Conservation (phyloP, 148 eudicot genomes). For the Cornus controversa region DNA sequence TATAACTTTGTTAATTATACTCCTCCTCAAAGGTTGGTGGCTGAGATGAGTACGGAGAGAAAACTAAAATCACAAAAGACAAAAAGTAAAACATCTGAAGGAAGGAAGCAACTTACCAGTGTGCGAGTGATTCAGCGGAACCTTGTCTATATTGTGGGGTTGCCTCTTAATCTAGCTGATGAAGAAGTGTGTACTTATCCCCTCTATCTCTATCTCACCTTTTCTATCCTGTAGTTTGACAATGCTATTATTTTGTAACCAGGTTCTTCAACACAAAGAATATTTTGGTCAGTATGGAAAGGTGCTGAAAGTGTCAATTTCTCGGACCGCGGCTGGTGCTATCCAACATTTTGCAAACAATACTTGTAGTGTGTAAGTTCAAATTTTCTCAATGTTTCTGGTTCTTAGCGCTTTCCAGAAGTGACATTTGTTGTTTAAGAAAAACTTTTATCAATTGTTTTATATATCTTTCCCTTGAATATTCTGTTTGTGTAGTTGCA, state of each 20-base stretch:
- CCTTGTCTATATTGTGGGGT: conserved; percentile 91
- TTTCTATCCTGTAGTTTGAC: neutral
- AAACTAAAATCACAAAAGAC: conserved; percentile 68
- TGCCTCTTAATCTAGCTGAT: conserved; percentile 87
- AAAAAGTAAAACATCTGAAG: conserved; percentile 66
- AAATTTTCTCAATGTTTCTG: neutral
- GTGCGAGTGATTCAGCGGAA: conserved; percentile 90
- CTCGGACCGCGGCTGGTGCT: conserved; percentile 89
- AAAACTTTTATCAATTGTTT: neutral
- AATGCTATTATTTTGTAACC: conserved; percentile 23
- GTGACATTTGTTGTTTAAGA: neutral
- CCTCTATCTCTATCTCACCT: conserved; percentile 7
- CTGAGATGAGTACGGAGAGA: conserved; percentile 74
- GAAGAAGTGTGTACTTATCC: conserved; percentile 64
- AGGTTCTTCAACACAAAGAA: conserved; percentile 84
- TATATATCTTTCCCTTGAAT: neutral
- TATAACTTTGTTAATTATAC: neutral
- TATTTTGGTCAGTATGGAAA: conserved; percentile 91
- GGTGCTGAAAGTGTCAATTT: conserved; percentile 92
- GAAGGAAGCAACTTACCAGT: conserved; percentile 83
- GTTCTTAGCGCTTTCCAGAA: neutral
- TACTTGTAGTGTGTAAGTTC: conserved; percentile 97
- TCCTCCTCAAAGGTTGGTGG: conserved; percentile 55
- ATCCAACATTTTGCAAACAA: conserved; percentile 89
- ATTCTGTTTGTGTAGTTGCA: neutral